Percentiles rank a stretch among this genome's conserved stretches.
phyloP scores from a whole-genome alignment of 768 basidiomycete genomes.

The Suillus discolor region DNA sequence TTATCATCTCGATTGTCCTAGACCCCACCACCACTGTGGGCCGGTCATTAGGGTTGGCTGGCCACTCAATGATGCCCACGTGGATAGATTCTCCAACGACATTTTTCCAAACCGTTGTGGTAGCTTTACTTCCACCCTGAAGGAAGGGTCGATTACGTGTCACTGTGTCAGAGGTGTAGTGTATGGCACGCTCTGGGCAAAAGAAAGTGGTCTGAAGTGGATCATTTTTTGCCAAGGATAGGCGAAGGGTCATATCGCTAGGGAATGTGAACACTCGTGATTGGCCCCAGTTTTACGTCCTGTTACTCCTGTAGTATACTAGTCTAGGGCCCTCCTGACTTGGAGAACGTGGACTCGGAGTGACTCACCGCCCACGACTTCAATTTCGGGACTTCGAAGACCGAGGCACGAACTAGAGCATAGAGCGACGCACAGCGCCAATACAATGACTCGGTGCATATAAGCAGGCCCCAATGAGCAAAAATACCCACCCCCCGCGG shows the following conservation, averaged over 20 bases:
- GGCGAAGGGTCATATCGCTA: conserved; percentile 22
- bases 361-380: not conserved
- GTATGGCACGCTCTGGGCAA: conserved; percentile 9
- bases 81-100: conserved; percentile 23
- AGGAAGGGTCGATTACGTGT: conserved; percentile 7
- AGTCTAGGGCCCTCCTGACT: not conserved
- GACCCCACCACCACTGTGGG: conserved; percentile 27
- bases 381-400: too few relatives aligned
- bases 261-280: not conserved
- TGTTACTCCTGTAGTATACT: not conserved
- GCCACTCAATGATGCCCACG: conserved; percentile 35
- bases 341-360: too few relatives aligned
- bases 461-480: too few relatives aligned
- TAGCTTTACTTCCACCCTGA: conserved; percentile 16
- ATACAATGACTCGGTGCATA: not conserved
- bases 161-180: conserved; percentile 24
- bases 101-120: conserved; percentile 25
- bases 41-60: conserved; percentile 8
- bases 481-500: not conserved
- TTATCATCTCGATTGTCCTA: conserved; percentile 26
- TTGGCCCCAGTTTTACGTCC: not conserved
- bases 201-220: conserved; percentile 29
- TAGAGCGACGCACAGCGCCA: not conserved
- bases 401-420: not conserved
- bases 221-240: conserved; percentile 26